Base-by-base conservation (phyloP, 179 eudicot genomes). In the Beta corolliflora region DNA sequence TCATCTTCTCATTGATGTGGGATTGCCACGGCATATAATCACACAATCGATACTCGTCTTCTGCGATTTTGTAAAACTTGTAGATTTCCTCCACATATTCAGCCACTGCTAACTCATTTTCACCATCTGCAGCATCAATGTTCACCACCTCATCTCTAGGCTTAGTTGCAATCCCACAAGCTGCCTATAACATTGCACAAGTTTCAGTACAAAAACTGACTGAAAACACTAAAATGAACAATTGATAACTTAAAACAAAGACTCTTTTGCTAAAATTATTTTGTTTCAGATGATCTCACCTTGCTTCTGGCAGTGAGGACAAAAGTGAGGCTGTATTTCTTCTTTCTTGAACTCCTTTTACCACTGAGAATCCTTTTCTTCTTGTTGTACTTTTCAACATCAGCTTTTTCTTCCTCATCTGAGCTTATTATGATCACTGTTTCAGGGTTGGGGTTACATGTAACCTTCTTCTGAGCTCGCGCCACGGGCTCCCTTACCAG, bases 231-330 rank as follows among this genome's bases (percentile, higher is more conserved):
- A 31, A 7, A 44, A 2, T 36, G 6, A 1, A 48, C 53, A 48
- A 48, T 48, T 48, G 8, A 48, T 9, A 7, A 48, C 1, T 48
- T 1, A 48, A 48, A 48, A 48, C 53, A 48, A 9, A 48, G 53
- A 48, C 11, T 7, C 11, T 48, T 48, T 48, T 48, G 10, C 53
- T 48, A 48, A 48, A 48, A 48, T 48, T 48, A 48, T 48, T 36
- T 36, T 48, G 53, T 1, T 21, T 18, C 14, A 23, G 23, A 1
- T 41, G 31, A 45, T 21, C 36, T 58, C 55, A 91, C 97, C 91
- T 94, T 92, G 92, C 97, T 97, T 56, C 99, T 81, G 36, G 98
- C 97, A 60, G 92, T 89, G 58, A 96, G 96, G 66, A 94, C 88
- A 3, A 92, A 88, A 73, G 91, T 91, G 31, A 96, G 90, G 53